phyloP scores from a whole-genome alignment of 2,329 filamentous ascomycete species.

The Fusarium sp. region DNA sequence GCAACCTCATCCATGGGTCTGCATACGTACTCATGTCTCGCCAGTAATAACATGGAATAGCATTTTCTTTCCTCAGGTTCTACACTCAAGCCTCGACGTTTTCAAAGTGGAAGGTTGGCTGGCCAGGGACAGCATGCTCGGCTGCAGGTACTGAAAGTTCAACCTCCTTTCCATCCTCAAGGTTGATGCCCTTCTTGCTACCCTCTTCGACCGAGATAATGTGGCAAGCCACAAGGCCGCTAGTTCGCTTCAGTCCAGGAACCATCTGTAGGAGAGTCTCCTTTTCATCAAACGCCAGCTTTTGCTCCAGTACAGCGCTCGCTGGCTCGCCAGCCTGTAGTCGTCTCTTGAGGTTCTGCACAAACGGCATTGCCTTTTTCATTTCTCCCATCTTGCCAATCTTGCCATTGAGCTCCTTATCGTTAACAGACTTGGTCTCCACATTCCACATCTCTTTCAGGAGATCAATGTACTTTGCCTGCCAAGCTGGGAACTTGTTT shows the following conservation, averaged over 20 bases:
- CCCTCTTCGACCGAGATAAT: slow-evolving; percentile 79
- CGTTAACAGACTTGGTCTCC: slow-evolving; percentile 72
- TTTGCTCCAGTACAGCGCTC: slow-evolving; percentile 80
- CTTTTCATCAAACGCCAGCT: slow-evolving; percentile 88
- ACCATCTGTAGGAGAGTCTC: slow-evolving; percentile 82
- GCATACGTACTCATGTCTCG: slow-evolving; percentile 13
- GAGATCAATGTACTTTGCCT: slow-evolving; percentile 88
- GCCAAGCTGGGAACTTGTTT: slow-evolving; percentile 86
- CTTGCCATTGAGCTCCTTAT: slow-evolving; percentile 82
- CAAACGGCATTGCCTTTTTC: slow-evolving; percentile 99
- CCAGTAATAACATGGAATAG: slow-evolving; percentile 16
- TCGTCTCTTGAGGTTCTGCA: slow-evolving; percentile 87
- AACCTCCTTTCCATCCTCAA: slow-evolving; percentile 67
- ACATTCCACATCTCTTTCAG: slow-evolving; percentile 78
- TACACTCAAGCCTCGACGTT: slow-evolving; percentile 70
- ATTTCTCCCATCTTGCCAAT: slow-evolving; percentile 88
- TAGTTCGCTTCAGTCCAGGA: slow-evolving; percentile 80
- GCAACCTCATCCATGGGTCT: slow-evolving; percentile 9
- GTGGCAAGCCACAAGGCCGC: slow-evolving; percentile 76
- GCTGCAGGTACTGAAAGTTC: slow-evolving; percentile 69
- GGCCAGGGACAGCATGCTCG: slow-evolving; percentile 82
- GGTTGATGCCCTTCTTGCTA: slow-evolving; percentile 71
- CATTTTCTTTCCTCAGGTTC: background rate
- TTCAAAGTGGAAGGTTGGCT: slow-evolving; percentile 86
- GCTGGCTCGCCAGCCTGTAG: slow-evolving; percentile 77